phyloP scores from a whole-genome alignment of 2,329 filamentous ascomycete species.

The Talaromyces sp. region DNA sequence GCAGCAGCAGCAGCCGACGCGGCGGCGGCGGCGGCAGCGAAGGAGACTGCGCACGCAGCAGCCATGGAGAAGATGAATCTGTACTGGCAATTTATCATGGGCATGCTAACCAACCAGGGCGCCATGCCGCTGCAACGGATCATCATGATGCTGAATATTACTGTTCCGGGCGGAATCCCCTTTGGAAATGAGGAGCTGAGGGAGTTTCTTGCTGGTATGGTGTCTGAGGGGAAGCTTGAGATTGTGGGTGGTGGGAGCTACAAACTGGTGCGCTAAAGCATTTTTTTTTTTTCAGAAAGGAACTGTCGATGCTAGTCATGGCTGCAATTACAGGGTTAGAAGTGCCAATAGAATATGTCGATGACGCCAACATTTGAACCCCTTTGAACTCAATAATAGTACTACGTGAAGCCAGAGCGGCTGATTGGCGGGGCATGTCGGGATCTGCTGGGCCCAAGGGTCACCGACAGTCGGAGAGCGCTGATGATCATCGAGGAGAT shows the following conservation, averaged over 20 bases:
- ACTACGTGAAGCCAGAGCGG: not conserved
- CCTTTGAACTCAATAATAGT: not conserved
- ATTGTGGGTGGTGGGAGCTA: slow-evolving; percentile 64
- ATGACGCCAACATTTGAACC: not conserved
- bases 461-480: not conserved
- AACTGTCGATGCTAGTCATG: not conserved
- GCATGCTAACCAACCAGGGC: slow-evolving; percentile 90
- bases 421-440: not conserved
- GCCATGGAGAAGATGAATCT: slow-evolving; percentile 66
- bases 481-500: not conserved
- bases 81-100: slow-evolving; percentile 88
- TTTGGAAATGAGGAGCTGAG: slow-evolving; percentile 86
- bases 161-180: slow-evolving; percentile 80
- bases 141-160: slow-evolving; percentile 91
- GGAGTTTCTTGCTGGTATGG: slow-evolving; percentile 74
- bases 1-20: slow-evolving; percentile 37
- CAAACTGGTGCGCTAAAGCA: slow-evolving; percentile 35
- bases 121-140: slow-evolving; percentile 79
- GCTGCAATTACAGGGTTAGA: too few relatives aligned
- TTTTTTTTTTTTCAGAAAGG: not conserved
- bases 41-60: slow-evolving; percentile 50
- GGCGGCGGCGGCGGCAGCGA: slow-evolving; percentile 38
- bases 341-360: not conserved
- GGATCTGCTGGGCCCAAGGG: not conserved
- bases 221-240: slow-evolving; percentile 66